Conservation (phyloP, 2,329 filamentous ascomycete species). For the Davidsoniella neocaledoniae region DNA sequence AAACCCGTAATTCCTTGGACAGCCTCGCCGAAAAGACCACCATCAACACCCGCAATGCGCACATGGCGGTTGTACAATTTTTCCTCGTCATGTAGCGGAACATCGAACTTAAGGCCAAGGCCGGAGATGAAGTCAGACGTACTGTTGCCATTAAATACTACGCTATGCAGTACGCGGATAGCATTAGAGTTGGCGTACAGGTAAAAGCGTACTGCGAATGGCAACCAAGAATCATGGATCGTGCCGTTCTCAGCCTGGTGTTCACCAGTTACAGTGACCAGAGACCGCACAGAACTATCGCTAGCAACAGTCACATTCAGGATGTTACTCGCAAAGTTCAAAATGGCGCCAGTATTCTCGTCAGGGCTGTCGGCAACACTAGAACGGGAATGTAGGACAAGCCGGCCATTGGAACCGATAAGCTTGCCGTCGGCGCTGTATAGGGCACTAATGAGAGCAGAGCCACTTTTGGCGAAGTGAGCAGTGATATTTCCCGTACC, state of each 20-base stretch:
- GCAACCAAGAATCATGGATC: conserved; percentile 30
- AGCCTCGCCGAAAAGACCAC: conserved; percentile 38
- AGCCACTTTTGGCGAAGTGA: conserved; percentile 27
- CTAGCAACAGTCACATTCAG: conserved; percentile 32
- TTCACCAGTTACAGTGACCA: conserved; percentile 29
- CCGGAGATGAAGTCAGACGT: conserved; percentile 34
- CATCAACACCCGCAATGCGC: conserved; percentile 35
- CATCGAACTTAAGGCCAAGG: conserved; percentile 36
- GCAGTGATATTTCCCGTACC: conserved; percentile 28
- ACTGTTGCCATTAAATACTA: conserved; percentile 36
- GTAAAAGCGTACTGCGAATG: conserved; percentile 36
- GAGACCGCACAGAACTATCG: conserved; percentile 24
- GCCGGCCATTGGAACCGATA: conserved; percentile 29
- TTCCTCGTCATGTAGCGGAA: conserved; percentile 35
- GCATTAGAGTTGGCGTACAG: conserved; percentile 39
- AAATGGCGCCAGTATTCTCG: conserved; percentile 23
- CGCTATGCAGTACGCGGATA: conserved; percentile 36
- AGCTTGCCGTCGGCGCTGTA: conserved; percentile 24
- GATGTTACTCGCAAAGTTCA: conserved; percentile 32
- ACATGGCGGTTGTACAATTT: conserved; percentile 39
- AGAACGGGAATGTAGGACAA: conserved; percentile 36
- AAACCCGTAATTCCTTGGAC: conserved; percentile 44
- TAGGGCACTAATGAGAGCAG: conserved; percentile 23
- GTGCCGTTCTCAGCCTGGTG: conserved; percentile 18
- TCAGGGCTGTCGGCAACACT: conserved; percentile 26